Percentiles rank a stretch among this genome's conserved stretches.
Evolutionary conservation across 2,329 filamentous ascomycete species (phyloP).

Genomic region (Malbranchea zuffiana): DNA sequence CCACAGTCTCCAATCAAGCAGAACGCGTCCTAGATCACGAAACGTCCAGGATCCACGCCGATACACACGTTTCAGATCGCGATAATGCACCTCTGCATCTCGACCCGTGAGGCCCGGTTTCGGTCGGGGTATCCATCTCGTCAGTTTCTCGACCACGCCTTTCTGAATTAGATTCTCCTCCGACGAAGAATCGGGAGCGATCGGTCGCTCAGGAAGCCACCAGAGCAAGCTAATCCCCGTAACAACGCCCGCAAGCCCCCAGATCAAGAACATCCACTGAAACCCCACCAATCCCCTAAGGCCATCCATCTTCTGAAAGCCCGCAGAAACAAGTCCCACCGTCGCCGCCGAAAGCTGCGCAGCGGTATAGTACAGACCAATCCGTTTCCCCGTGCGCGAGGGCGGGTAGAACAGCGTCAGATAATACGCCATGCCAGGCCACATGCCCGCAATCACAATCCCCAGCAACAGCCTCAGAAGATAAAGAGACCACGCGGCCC

Average conservation of each 20-base stretch:
- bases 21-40: conserved; percentile 56
- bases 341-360: conserved; percentile 81
- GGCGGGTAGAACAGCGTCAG: conserved; percentile 86
- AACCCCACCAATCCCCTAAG: conserved; percentile 58
- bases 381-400: conserved; percentile 72
- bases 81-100: conserved; percentile 72
- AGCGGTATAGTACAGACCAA: conserved; percentile 82
- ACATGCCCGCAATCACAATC: conserved; percentile 83
- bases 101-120: conserved; percentile 63
- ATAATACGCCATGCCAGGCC: conserved; percentile 91
- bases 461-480: conserved; percentile 77
- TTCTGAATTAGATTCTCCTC: neutral
- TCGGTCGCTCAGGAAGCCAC: conserved; percentile 81
- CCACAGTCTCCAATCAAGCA: conserved; percentile 82
- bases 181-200: conserved; percentile 41
- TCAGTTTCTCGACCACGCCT: conserved; percentile 25
- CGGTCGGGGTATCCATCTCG: conserved; percentile 53
- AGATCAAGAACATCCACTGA: conserved; percentile 70
- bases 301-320: conserved; percentile 86
- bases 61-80: conserved; percentile 71
- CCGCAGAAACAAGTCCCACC: conserved; percentile 78
- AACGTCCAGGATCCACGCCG: conserved; percentile 62
- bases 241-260: conserved; percentile 62
- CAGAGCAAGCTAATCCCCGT: conserved; percentile 66
- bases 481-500: conserved; percentile 74